Base-by-base conservation (phyloP, 2,329 filamentous ascomycete genomes). In the Aspergillus ibericus region DNA sequence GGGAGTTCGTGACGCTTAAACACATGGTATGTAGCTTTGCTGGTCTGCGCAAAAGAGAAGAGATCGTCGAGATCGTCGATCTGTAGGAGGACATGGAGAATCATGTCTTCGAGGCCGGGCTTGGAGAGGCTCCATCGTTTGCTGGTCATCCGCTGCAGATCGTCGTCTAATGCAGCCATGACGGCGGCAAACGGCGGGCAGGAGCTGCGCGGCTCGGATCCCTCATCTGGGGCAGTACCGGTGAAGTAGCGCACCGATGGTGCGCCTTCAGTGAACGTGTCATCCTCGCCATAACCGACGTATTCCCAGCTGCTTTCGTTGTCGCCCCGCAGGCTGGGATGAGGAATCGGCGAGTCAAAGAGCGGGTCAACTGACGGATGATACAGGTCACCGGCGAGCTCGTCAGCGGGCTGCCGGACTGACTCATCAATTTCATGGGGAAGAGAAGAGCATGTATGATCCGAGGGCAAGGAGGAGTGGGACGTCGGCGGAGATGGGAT, bases 1-100 rank as follows among this genome's bases (percentile, higher is more conserved):
- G 40, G 53, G 15, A 56, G 42, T 13, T 53, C 54, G n/a, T 58
- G 50, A 15, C 49, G 34, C 20, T 59, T 59, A 35, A 59, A 57
- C 15, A 48, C 44, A 8, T 52, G 35, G 58, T 59, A 59, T 8
- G 22, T 50, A 29, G 35, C 58, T 20, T 22, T 49, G 40, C 52
- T 59, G 16, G 53, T 49, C 1, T 49, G 50, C 32, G 53, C 54
- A 12, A 59, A 35, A 0, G 58, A 53, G 40, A 59, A 59, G 10
- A 57, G 54, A 7, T 54, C 58, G 7, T 52, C 53, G 10, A 59
- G 49, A 8, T 53, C 49, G 34, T 59, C 44, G 15, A 60, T 32
- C 36, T 60, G 25, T 8, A 51, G 47, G 27, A 56, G 35, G 7
- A 56, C 44, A 29, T 53, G 22, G 25, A 53, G 35, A 20, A 42